Percentiles rank a stretch among this genome's conserved stretches.
These are phyloP conservation scores for Gossypium lobatum DNA, from an alignment of 441 rosid species.

Conservation along the genomic window DNA sequence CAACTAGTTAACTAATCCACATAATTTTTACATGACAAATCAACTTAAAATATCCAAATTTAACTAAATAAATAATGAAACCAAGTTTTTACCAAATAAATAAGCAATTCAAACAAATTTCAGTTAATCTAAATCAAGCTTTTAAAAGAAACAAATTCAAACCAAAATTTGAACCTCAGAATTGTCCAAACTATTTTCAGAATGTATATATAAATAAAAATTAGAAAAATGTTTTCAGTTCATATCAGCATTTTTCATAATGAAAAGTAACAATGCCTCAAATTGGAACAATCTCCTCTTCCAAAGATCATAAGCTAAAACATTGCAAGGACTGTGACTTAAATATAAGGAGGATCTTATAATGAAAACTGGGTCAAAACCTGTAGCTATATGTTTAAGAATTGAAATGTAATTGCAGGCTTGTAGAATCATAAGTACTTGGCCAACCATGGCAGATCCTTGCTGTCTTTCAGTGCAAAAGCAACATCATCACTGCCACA, in stretches of 20 bases:
- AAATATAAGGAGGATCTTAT: neutral
- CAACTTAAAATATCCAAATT: too few species aligned
- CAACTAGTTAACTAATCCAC: too few species aligned
- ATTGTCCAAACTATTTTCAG: neutral
- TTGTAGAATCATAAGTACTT: conserved; percentile 55
- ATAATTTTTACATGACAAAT: too few species aligned
- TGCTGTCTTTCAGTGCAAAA: conserved; percentile 78
- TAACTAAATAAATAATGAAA: too few species aligned
- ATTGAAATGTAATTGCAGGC: neutral
- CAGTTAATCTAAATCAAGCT: too few species aligned
- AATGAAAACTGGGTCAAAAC: conserved; percentile 18
- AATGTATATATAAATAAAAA: neutral
- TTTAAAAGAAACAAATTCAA: too few species aligned
- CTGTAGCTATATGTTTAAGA: conserved; percentile 16
- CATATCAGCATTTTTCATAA: neutral
- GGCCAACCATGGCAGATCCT: conserved; percentile 79
- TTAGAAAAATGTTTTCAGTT: neutral
- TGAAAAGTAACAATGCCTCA: neutral
- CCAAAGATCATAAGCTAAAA: neutral
- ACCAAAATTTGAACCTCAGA: too few species aligned
- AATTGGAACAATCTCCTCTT: neutral
- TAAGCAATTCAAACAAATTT: too few species aligned
- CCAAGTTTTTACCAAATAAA: too few species aligned
- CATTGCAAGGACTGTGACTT: neutral
- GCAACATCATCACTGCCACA: conserved; percentile 78